Evolutionary conservation across 768 basidiomycete species (phyloP).

Genomic region (Coprinellus micaceus): DNA sequence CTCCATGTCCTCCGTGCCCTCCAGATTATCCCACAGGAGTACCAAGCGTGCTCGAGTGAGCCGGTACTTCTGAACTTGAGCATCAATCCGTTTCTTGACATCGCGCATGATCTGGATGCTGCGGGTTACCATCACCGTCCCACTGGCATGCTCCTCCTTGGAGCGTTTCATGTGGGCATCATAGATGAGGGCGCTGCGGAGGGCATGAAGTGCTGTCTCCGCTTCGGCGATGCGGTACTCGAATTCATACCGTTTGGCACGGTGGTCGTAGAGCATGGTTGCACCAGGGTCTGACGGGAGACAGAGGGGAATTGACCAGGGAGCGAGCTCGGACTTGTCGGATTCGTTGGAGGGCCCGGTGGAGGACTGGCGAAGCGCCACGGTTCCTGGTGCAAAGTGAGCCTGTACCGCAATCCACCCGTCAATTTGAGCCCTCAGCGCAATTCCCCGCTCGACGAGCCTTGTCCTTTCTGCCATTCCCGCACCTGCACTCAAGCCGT

Average conservation of each 20-base stretch:
- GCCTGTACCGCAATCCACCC: neutral
- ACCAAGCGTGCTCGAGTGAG: slow-evolving; percentile 5
- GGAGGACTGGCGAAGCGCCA: slow-evolving; percentile 18
- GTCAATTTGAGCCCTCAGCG: neutral
- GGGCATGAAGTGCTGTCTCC: slow-evolving; percentile 20
- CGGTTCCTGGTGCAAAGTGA: neutral
- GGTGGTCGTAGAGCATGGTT: neutral
- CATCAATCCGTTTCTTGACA: slow-evolving; percentile 14
- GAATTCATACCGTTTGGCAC: slow-evolving; percentile 22
- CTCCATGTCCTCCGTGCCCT: neutral
- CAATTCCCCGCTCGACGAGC: neutral
- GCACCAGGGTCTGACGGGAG: slow-evolving; percentile 18
- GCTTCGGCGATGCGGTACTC: slow-evolving; percentile 26
- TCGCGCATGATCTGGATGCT: slow-evolving; percentile 15
- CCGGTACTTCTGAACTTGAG: slow-evolving; percentile 13
- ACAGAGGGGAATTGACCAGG: slow-evolving; percentile 10
- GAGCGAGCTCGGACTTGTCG: neutral
- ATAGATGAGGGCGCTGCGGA: slow-evolving; percentile 27
- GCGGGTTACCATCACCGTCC: slow-evolving; percentile 22
- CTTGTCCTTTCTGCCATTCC: neutral
- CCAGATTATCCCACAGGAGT: neutral
- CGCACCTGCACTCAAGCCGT: neutral
- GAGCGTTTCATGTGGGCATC: slow-evolving; percentile 25
- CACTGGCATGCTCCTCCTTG: slow-evolving; percentile 23
- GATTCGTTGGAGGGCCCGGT: neutral